Conservation (phyloP, 2,329 filamentous ascomycete species). For the Helminthosporium solani region DNA sequence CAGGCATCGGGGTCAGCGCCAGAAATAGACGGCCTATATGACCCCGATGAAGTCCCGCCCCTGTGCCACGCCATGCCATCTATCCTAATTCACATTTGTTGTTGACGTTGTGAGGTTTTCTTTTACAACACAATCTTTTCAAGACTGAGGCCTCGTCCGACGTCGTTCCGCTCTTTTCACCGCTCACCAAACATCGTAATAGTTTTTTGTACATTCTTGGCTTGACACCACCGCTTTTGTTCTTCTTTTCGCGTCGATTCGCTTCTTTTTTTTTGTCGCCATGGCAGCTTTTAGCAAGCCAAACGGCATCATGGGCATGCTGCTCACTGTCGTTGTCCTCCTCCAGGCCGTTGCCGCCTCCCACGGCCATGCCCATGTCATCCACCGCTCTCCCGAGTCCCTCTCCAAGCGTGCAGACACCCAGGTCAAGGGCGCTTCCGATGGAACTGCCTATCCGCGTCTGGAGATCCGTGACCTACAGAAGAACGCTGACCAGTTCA, state of each 20-base stretch:
- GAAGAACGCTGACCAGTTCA: conserved; percentile 65
- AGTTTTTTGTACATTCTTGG: conserved; percentile 10
- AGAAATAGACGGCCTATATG: conserved; percentile 31
- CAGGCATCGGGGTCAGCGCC: conserved; percentile 11
- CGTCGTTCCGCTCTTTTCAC: conserved; percentile 40
- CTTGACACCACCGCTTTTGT: conserved; percentile 12
- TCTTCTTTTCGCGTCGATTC: conserved; percentile 8
- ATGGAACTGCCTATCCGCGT: conserved; percentile 45
- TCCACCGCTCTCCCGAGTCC: conserved; percentile 20
- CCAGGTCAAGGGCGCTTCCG: conserved; percentile 19
- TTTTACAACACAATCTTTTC: conserved; percentile 19
- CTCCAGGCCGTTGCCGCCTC: conserved; percentile 35
- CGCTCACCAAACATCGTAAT: conserved; percentile 14
- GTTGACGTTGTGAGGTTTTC: conserved; percentile 31
- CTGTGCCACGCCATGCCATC: conserved; percentile 24
- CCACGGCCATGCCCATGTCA: conserved; percentile 21
- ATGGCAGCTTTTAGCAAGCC: conserved; percentile 42
- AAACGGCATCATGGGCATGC: conserved; percentile 32
- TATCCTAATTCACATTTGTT: conserved; percentile 33
- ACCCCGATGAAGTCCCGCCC: conserved; percentile 28
- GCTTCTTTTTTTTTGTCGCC: conserved; percentile 1
- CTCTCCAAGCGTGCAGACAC: conserved; percentile 30
- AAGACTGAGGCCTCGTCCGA: conserved; percentile 32
- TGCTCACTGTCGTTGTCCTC: conserved; percentile 36
- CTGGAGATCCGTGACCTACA: conserved; percentile 68